These are phyloP conservation scores for Penicillium psychrofluorescens DNA, from an alignment of 495 filamentous ascomycete genomes.

Conservation along the genomic window DNA sequence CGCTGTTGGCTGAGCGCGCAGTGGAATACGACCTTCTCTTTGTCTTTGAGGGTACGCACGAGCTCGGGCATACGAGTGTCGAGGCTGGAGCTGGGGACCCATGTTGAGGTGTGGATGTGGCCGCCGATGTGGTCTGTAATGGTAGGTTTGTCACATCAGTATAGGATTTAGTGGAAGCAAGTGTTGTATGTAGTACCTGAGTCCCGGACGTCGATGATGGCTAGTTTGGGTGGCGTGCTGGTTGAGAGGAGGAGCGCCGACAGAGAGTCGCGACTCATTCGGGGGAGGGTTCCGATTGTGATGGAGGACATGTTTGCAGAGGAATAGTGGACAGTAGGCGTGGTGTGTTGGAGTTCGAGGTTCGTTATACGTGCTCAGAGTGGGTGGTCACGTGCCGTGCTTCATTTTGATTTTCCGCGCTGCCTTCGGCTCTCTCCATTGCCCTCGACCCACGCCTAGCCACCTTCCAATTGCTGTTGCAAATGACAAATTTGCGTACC, in stretches of 20 bases:
- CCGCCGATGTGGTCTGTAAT: conserved; percentile 79
- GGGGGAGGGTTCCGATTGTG: conserved; percentile 53
- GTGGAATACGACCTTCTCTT: conserved; percentile 85
- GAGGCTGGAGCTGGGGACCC: conserved; percentile 66
- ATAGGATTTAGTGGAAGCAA: neutral
- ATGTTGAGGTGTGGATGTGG: conserved; percentile 67
- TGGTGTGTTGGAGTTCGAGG: neutral
- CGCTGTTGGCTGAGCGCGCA: conserved; percentile 91
- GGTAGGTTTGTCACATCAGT: neutral
- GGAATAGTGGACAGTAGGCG: neutral
- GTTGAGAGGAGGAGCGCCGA: conserved; percentile 39
- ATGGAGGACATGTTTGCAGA: conserved; percentile 43
- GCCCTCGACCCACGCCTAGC: no score
- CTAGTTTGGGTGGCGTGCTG: conserved; percentile 40
- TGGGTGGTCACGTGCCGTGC: conserved; percentile 12
- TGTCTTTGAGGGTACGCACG: conserved; percentile 67
- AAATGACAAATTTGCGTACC: no score
- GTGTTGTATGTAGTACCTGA: conserved; percentile 39
- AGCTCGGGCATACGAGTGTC: conserved; percentile 75
- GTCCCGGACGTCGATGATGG: conserved; percentile 86
- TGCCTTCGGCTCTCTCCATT: no score
- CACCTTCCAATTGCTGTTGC: no score
- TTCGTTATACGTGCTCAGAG: neutral
- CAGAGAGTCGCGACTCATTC: conserved; percentile 56
- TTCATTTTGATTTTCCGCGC: conserved; percentile 17